Base-by-base conservation (phyloP, 345 rosid genomes). In the Populus nigra region DNA sequence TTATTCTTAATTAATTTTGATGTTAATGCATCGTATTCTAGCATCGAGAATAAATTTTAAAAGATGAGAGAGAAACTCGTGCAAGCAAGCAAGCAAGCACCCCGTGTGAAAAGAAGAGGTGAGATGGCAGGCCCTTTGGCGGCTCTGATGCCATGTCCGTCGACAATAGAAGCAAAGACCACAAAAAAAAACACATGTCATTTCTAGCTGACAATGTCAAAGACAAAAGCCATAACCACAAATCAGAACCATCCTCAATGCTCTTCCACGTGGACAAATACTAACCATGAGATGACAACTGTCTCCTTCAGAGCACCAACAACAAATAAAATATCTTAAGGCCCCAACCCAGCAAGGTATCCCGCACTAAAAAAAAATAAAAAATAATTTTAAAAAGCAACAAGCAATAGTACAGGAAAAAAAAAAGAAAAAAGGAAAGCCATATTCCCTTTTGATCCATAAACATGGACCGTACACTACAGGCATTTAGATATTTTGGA, bases 401-500 rank as follows among this genome's bases (percentile, higher is more conserved):
- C 36, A 33, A 33, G 36, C 4, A 33, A 33, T 0, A n/a, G n/a
- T n/a, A 33, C 35, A 33, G 35, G 35, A 3, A 0, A 33, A 33
- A 33, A 33, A 33, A 3, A 33, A 31, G 0, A 31, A 29, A 33
- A 33, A 3, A 33, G 0, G 35, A 33, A 33, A 3, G 35, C 35
- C 35, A 33, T 33, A 33, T 33, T 33, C 35, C 35, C 35, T 53
- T 68, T 53, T 76, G n/a, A 49, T 50, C 50, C 73, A 69, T 4
- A 33, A 5, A 35, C 45, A 4, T 43, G 78, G 74, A 55, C 79
- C 90, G 76, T 85, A 80, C 84, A 83, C 38, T 62, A 16, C 74
- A 31, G 35, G 29, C 36, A 72, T 35, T 69, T 22, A 87, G 93
- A 89, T 91, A 87, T 91, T 89, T 86, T 68, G 20, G n/a, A 12